Conservation (phyloP, 139 green algal species). For the Asterochloris erici region DNA sequence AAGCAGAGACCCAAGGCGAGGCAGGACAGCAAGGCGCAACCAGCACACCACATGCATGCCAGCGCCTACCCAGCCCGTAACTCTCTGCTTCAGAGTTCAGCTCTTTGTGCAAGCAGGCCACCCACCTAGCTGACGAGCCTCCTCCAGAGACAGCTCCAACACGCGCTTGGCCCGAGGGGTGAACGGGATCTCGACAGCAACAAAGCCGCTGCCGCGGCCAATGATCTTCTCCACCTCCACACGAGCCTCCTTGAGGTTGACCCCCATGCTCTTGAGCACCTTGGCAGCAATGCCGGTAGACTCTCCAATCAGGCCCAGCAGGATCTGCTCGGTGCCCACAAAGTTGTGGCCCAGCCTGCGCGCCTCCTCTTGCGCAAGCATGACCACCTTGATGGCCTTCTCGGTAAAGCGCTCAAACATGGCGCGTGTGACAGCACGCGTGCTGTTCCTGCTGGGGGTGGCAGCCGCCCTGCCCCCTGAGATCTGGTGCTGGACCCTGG, state of each 20-base stretch:
- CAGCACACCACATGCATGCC: too few relatives aligned
- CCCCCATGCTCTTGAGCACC: slow-evolving; percentile 95
- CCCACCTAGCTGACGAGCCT: slow-evolving; percentile 93
- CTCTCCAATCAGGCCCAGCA: slow-evolving; percentile 98
- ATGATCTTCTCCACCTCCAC: slow-evolving; percentile 99
- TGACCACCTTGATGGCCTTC: slow-evolving; percentile 96
- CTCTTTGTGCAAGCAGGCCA: neutral
- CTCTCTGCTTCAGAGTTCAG: too few relatives aligned
- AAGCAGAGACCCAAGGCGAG: neutral
- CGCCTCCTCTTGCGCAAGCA: slow-evolving; percentile 98
- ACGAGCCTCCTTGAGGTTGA: slow-evolving; percentile 98
- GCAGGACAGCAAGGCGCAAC: too few relatives aligned
- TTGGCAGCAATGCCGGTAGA: slow-evolving; percentile 98
- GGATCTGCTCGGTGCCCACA: slow-evolving; percentile 98
- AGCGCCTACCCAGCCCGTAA: too few relatives aligned
- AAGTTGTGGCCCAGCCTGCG: slow-evolving; percentile 97
- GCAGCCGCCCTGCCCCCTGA: neutral
- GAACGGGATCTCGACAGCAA: slow-evolving; percentile 99
- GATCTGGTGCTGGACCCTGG: slow-evolving; percentile 6
- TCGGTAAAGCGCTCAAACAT: slow-evolving; percentile 99
- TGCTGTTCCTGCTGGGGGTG: neutral
- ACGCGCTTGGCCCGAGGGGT: slow-evolving; percentile 98
- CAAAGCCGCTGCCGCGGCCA: slow-evolving; percentile 93
- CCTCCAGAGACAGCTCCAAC: slow-evolving; percentile 97
- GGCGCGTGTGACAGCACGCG: slow-evolving; percentile 19